phyloP scores from a whole-genome alignment of 2,329 filamentous ascomycete species.

The Scedosporium aurantiacum region DNA sequence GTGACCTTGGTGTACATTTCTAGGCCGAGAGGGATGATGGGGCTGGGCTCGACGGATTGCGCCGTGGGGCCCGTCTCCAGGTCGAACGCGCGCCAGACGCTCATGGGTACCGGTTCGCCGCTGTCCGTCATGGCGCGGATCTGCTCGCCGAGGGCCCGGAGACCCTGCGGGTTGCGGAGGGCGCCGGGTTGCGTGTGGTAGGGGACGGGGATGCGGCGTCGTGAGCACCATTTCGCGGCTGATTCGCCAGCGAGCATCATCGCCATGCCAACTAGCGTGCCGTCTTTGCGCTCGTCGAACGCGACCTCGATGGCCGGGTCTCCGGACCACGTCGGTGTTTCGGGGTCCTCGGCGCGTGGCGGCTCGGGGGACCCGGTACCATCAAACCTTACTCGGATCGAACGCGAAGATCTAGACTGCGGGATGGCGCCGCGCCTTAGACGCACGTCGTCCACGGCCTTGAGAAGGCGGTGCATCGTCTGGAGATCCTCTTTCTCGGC shows the following conservation, averaged over 20 bases:
- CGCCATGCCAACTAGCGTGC: slow-evolving; percentile 24
- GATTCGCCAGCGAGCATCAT: slow-evolving; percentile 55
- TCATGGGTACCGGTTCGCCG: slow-evolving; percentile 15
- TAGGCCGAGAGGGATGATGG: slow-evolving; percentile 46
- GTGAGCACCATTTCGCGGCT: slow-evolving; percentile 48
- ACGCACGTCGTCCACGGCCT: slow-evolving; percentile 30
- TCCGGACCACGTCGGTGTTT: slow-evolving; percentile 20
- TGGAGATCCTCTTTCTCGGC: slow-evolving; percentile 33
- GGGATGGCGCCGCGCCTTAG: slow-evolving; percentile 38
- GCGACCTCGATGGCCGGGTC: slow-evolving; percentile 39
- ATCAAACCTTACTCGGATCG: slow-evolving; percentile 32
- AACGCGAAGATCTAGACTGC: slow-evolving; percentile 31
- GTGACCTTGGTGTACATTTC: slow-evolving; percentile 54
- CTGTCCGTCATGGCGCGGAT: slow-evolving; percentile 22
- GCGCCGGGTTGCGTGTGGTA: slow-evolving; percentile 36
- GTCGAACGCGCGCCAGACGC: slow-evolving; percentile 18
- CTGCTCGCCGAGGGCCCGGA: slow-evolving; percentile 12
- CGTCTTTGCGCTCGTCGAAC: slow-evolving; percentile 17
- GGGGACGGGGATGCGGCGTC: slow-evolving; percentile 46
- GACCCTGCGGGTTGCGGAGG: slow-evolving; percentile 3
- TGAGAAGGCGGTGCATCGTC: slow-evolving; percentile 35
- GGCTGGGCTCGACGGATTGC: slow-evolving; percentile 39
- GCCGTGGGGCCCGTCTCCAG: slow-evolving; percentile 37
- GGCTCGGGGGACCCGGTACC: slow-evolving; percentile 12
- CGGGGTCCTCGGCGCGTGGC: not conserved